Conservation (phyloP, 306 rosid species). For the Citrullus mucosospermus region DNA sequence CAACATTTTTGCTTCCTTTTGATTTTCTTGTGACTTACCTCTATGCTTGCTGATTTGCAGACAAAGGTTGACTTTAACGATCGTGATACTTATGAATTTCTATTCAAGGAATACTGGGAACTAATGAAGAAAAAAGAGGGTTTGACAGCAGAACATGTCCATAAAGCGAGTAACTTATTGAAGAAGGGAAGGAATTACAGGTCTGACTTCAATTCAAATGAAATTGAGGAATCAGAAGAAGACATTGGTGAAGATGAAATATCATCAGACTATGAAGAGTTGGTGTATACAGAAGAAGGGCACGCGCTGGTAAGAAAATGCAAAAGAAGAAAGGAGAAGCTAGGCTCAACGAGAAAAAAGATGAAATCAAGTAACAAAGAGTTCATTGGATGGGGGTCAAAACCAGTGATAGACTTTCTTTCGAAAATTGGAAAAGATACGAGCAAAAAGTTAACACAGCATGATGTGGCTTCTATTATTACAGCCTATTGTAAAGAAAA, state of each 20-base stretch:
- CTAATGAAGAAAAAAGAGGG: constrained; percentile 36
- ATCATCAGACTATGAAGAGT: constrained; percentile 40
- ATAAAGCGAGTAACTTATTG: constrained; percentile 18
- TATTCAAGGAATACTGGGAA: constrained; percentile 47
- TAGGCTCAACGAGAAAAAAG: constrained; percentile 13
- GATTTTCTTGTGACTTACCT: not conserved
- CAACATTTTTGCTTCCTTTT: not conserved
- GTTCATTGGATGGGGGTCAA: constrained; percentile 68
- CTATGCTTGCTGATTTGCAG: constrained; percentile 16
- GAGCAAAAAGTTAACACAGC: constrained; percentile 28
- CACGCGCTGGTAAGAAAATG: constrained; percentile 18
- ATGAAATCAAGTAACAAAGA: constrained; percentile 30
- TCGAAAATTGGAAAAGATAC: constrained; percentile 30
- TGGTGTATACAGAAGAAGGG: constrained; percentile 15
- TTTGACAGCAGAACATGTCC: constrained; percentile 23
- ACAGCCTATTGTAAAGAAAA: constrained; percentile 43
- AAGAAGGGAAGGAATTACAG: constrained; percentile 24
- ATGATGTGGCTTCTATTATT: constrained; percentile 44
- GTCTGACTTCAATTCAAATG: constrained; percentile 19
- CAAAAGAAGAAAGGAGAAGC: constrained; percentile 19
- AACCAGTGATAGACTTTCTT: constrained; percentile 48
- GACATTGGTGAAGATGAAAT: constrained; percentile 10
- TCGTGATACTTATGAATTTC: constrained; percentile 32
- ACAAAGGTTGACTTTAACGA: constrained; percentile 44
- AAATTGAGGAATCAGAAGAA: constrained; percentile 32